phyloP scores from a whole-genome alignment of 495 filamentous ascomycete species.

The Talaromyces adpressus region DNA sequence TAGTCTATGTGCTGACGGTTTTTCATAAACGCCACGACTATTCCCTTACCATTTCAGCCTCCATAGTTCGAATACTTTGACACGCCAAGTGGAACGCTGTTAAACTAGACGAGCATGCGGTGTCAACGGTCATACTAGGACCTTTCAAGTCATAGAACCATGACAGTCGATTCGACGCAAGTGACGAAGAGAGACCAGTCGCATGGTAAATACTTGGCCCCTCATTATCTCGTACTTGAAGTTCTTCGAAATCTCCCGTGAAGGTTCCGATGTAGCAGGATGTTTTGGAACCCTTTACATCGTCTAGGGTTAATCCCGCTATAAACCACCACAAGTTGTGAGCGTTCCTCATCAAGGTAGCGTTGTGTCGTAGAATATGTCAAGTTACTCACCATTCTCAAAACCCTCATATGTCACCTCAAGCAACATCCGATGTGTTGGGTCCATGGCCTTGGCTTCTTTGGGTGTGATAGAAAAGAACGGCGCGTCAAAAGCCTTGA shows the following conservation, averaged over 20 bases:
- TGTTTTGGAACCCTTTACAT: too few species aligned
- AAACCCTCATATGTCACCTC: conserved; percentile 55
- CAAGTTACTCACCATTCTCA: too few species aligned
- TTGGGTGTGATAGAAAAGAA: conserved; percentile 45
- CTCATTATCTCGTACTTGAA: conserved; percentile 30
- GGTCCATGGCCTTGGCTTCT: conserved; percentile 42
- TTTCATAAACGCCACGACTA: too few species aligned
- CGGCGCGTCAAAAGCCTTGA: conserved; percentile 29
- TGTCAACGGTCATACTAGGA: conserved; percentile 36
- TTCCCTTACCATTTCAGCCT: too few species aligned
- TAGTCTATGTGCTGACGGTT: too few species aligned
- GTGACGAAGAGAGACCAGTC: conserved; percentile 25
- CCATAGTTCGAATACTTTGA: conserved; percentile 23
- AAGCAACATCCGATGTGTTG: conserved; percentile 44
- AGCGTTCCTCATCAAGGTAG: too few species aligned
- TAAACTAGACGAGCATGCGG: conserved; percentile 32
- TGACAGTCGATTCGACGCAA: conserved; percentile 31
- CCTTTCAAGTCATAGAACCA: conserved; percentile 27
- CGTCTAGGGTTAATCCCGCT: too few species aligned
- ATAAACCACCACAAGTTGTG: too few species aligned
- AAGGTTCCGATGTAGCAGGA: too few species aligned
- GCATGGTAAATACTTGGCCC: conserved; percentile 27
- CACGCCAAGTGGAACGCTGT: conserved; percentile 28
- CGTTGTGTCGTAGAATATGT: too few species aligned
- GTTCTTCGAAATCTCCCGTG: conserved; percentile 36